phyloP scores from a whole-genome alignment of 257 asterid genomes.

The Capsicum pubescens region DNA sequence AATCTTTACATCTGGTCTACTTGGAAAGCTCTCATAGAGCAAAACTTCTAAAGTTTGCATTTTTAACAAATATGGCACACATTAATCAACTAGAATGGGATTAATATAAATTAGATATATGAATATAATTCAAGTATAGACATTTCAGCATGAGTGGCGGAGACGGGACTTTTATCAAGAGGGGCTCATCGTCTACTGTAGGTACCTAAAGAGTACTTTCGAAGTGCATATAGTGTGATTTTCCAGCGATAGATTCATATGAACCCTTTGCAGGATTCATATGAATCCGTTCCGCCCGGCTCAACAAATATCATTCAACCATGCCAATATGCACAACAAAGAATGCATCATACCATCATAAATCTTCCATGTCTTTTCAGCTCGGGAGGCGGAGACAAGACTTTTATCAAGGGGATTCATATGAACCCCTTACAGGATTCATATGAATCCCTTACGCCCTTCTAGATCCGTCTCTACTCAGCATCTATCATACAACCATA shows the following conservation, averaged over 20 bases:
- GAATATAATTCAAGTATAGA: not conserved
- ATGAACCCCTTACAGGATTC: too few species aligned
- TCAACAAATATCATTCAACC: slow-evolving; percentile 62
- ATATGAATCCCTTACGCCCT: too few species aligned
- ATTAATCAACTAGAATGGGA: slow-evolving; percentile 7
- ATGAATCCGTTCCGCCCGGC: not conserved
- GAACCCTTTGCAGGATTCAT: too few species aligned
- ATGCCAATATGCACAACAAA: slow-evolving; percentile 34
- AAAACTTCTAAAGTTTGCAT: not conserved
- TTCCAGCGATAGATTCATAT: too few species aligned
- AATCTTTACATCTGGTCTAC: not conserved
- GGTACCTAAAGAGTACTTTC: too few species aligned
- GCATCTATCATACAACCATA: too few species aligned
- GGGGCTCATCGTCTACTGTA: not conserved
- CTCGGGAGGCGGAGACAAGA: too few species aligned
- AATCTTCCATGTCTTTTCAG: too few species aligned
- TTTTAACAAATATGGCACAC: not conserved
- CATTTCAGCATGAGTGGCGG: not conserved
- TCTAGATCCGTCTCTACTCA: too few species aligned
- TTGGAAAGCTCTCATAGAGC: not conserved
- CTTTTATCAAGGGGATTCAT: too few species aligned
- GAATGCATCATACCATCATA: too few species aligned
- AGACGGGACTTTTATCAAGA: not conserved
- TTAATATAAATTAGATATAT: not conserved
- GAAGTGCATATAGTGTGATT: too few species aligned